phyloP scores from a whole-genome alignment of 2,329 filamentous ascomycete genomes.

The Lithohypha guttulata region DNA sequence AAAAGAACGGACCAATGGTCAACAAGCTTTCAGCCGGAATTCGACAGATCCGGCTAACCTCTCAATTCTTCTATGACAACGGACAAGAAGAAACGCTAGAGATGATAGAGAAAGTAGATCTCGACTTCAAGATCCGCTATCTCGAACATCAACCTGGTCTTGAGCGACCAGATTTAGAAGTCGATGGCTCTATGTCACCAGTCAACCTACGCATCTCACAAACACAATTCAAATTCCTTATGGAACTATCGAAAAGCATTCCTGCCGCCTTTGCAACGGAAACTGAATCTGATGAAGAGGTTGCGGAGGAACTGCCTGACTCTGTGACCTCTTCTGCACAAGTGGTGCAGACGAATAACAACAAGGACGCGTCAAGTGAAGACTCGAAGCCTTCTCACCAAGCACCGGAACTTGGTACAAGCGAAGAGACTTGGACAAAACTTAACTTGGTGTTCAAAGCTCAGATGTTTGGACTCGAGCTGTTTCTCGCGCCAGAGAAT shows the following conservation, averaged over 20 bases:
- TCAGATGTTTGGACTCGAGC: slow-evolving; percentile 75
- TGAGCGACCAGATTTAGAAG: slow-evolving; percentile 79
- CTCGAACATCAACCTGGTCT: slow-evolving; percentile 69
- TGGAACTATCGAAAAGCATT: slow-evolving; percentile 79
- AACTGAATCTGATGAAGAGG: slow-evolving; percentile 58
- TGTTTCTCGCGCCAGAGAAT: slow-evolving; percentile 65
- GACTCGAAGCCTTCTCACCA: slow-evolving; percentile 42
- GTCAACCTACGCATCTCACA: slow-evolving; percentile 84
- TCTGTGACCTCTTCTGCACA: slow-evolving; percentile 41
- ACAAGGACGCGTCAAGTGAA: slow-evolving; percentile 37
- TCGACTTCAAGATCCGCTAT: slow-evolving; percentile 86
- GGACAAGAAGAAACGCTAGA: slow-evolving; percentile 73
- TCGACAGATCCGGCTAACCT: slow-evolving; percentile 81
- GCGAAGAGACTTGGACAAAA: slow-evolving; percentile 73
- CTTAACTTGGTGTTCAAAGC: slow-evolving; percentile 86
- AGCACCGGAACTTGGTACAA: slow-evolving; percentile 58
- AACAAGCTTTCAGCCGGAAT: slow-evolving; percentile 90
- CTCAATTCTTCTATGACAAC: slow-evolving; percentile 69
- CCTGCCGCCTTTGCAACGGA: slow-evolving; percentile 77
- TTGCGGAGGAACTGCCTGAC: slow-evolving; percentile 59
- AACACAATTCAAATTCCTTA: slow-evolving; percentile 76
- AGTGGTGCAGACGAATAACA: slow-evolving; percentile 35
- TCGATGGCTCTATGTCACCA: slow-evolving; percentile 85
- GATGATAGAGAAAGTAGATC: slow-evolving; percentile 92
- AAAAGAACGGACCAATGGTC: slow-evolving; percentile 58